A percentile compares a stretch with the other conserved stretches of the same genome.
Evolutionary conservation across 2,329 filamentous ascomycete genomes (phyloP).

Genomic region (Fusarium praegraminearum): DNA sequence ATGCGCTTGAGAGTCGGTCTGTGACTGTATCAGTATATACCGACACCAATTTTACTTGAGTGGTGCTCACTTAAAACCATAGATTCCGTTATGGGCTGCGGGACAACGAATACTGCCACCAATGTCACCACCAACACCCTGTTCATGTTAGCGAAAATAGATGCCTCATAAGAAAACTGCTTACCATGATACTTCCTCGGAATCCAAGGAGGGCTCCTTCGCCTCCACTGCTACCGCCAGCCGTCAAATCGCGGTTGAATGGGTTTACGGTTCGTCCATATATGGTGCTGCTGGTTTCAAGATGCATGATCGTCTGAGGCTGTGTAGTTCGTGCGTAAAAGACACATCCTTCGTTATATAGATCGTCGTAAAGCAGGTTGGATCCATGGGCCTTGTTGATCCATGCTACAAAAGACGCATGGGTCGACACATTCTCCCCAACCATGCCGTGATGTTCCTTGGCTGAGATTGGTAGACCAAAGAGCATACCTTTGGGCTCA

Average conservation of each 20-base stretch:
- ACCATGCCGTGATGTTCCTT: conserved; percentile 55
- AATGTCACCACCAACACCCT: conserved; percentile 58
- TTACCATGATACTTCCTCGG: conserved; percentile 55
- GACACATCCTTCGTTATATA: conserved; percentile 50
- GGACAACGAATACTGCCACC: conserved; percentile 57
- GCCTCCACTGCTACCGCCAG: conserved; percentile 75
- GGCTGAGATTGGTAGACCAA: conserved; percentile 53
- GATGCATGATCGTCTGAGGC: conserved; percentile 66
- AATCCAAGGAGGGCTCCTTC: conserved; percentile 57
- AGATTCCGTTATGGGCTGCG: conserved; percentile 52
- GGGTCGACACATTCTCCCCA: conserved; percentile 47
- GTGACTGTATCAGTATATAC: rapidly evolving
- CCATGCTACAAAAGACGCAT: conserved; percentile 49
- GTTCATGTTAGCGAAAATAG: background rate
- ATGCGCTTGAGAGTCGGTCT: conserved; percentile 52
- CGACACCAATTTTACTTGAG: rapidly evolving
- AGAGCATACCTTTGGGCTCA: conserved; percentile 50
- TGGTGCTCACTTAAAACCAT: conserved; percentile 50
- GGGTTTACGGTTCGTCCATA: conserved; percentile 74
- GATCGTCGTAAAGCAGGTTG: conserved; percentile 49
- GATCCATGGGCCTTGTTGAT: conserved; percentile 51
- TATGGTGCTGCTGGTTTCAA: conserved; percentile 73
- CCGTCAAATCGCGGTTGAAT: conserved; percentile 67
- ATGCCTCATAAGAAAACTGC: rapidly evolving
- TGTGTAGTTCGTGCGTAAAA: conserved; percentile 75